phyloP scores from a whole-genome alignment of 2,329 filamentous ascomycete genomes.

The Curvularia sp. region DNA sequence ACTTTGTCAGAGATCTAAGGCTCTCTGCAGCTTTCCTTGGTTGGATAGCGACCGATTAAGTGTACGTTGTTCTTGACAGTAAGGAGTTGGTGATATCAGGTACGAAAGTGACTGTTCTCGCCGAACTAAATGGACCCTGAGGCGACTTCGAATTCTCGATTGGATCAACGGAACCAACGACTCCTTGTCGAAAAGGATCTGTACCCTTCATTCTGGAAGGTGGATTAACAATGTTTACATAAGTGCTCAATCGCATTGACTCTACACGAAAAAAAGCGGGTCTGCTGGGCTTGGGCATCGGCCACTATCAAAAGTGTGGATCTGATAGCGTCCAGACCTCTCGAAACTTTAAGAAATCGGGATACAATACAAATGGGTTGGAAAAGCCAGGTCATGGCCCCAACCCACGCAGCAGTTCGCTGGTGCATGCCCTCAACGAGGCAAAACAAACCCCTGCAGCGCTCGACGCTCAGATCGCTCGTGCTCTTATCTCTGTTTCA shows the following conservation, averaged over 20 bases:
- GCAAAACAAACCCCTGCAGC: background rate
- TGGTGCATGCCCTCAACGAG: background rate
- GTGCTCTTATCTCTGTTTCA: background rate
- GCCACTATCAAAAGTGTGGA: background rate
- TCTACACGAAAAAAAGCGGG: slow-evolving; percentile 10
- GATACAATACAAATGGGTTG: background rate
- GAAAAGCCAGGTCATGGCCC: background rate
- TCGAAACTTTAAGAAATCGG: background rate
- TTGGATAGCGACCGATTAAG: background rate
- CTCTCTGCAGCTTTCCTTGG: background rate
- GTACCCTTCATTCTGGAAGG: background rate
- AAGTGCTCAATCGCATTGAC: slow-evolving; percentile 18
- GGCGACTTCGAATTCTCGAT: too few relatives aligned
- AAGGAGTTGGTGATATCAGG: too few relatives aligned
- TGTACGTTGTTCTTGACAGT: too few relatives aligned
- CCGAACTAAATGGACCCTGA: too few relatives aligned
- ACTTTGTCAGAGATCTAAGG: background rate
- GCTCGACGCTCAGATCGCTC: background rate
- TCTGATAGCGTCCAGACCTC: background rate
- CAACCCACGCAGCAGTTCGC: background rate
- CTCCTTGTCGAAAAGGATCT: too few relatives aligned
- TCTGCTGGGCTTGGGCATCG: slow-evolving; percentile 7
- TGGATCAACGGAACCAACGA: too few relatives aligned
- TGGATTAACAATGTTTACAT: slow-evolving; percentile 15
- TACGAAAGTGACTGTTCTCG: too few relatives aligned